These are phyloP conservation scores for Beauveria bassiana DNA, from an alignment of 2,329 filamentous ascomycete genomes.

Conservation along the genomic window DNA sequence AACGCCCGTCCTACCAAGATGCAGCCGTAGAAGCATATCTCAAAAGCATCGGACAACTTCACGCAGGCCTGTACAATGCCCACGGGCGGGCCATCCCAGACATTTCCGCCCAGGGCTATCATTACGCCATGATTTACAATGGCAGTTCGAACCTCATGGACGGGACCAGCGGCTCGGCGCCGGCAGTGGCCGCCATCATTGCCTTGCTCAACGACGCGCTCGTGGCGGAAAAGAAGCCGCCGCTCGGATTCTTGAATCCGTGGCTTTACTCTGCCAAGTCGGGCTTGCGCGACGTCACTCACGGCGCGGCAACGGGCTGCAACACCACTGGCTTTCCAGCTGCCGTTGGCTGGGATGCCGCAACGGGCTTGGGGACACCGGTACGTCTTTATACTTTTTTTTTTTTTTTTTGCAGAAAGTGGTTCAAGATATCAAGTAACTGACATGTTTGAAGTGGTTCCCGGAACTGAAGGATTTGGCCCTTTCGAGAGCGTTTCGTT, in stretches of 20 bases:
- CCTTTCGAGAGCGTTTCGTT: not conserved
- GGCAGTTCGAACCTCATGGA: not conserved
- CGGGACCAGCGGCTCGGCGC: constrained; percentile 44
- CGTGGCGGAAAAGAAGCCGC: constrained; percentile 42
- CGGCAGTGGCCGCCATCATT: constrained; percentile 55
- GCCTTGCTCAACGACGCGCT: constrained; percentile 58
- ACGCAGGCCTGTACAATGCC: constrained; percentile 37
- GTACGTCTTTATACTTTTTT: not conserved
- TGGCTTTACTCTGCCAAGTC: constrained; percentile 40
- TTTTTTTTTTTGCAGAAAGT: too few relatives aligned
- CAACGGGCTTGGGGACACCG: constrained; percentile 27
- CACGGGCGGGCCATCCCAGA: constrained; percentile 54
- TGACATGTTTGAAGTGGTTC: constrained; percentile 2
- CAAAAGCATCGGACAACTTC: constrained; percentile 36
- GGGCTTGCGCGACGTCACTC: constrained; percentile 7
- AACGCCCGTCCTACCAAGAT: constrained; percentile 16
- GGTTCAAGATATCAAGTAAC: not conserved
- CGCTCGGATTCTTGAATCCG: constrained; percentile 54
- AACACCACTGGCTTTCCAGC: constrained; percentile 4
- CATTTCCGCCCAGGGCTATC: constrained; percentile 44
- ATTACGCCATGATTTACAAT: constrained; percentile 23
- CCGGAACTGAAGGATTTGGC: constrained; percentile 5
- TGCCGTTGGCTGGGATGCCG: constrained; percentile 17
- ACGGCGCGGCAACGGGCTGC: constrained; percentile 13
- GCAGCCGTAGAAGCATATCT: constrained; percentile 34